phyloP scores from a whole-genome alignment of 2,329 filamentous ascomycete species.

The Endoconidiophora polonica region DNA sequence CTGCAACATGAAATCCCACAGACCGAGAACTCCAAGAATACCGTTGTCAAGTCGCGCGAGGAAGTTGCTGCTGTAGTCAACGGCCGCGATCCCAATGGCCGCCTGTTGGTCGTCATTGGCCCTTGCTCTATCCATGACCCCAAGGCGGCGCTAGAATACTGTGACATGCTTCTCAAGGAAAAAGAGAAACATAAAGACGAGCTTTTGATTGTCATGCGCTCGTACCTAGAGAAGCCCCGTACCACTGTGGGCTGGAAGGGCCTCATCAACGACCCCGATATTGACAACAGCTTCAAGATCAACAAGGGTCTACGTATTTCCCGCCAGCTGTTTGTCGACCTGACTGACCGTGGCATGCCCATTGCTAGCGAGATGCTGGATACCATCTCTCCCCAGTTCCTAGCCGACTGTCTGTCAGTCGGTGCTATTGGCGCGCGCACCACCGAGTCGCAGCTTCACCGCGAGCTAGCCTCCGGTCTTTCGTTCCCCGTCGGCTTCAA shows the following conservation, averaged over 20 bases:
- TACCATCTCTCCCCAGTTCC: slow-evolving; percentile 92
- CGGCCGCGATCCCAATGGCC: slow-evolving; percentile 46
- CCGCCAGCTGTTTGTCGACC: slow-evolving; percentile 79
- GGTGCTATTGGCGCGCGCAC: slow-evolving; percentile 93
- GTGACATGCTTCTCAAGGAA: slow-evolving; percentile 60
- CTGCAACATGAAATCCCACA: slow-evolving; percentile 75
- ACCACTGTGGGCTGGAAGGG: slow-evolving; percentile 99
- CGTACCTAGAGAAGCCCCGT: slow-evolving; percentile 95
- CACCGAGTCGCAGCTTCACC: slow-evolving; percentile 88
- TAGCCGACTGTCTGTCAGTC: slow-evolving; percentile 79
- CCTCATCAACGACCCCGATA: slow-evolving; percentile 94
- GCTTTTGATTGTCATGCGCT: slow-evolving; percentile 89
- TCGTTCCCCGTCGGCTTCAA: slow-evolving; percentile 99
- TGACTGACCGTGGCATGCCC: slow-evolving; percentile 86
- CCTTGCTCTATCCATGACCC: slow-evolving; percentile 98
- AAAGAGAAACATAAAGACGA: slow-evolving; percentile 82
- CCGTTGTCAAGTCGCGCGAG: slow-evolving; percentile 54
- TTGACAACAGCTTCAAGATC: slow-evolving; percentile 97
- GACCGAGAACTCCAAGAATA: slow-evolving; percentile 42
- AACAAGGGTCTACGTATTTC: slow-evolving; percentile 87
- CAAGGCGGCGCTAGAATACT: slow-evolving; percentile 79
- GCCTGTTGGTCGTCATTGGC: slow-evolving; percentile 62
- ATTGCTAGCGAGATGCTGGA: slow-evolving; percentile 96
- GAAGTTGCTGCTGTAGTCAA: slow-evolving; percentile 60
- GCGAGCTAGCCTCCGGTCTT: slow-evolving; percentile 81